These are phyloP conservation scores for Neodidymelliopsis sp. DNA, from an alignment of 2,329 filamentous ascomycete species.

Conservation along the genomic window DNA sequence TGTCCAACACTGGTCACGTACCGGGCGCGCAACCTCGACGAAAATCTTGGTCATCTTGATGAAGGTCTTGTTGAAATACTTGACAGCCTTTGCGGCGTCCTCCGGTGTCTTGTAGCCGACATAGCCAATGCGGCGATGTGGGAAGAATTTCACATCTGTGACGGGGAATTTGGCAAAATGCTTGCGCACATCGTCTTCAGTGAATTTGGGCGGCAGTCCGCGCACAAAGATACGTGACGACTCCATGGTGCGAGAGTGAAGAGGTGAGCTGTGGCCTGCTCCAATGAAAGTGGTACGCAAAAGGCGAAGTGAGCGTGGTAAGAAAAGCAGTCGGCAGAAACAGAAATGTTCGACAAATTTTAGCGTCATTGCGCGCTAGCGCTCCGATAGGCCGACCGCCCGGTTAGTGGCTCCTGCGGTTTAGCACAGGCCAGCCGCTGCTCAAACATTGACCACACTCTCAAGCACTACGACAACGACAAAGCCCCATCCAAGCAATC, in stretches of 20 bases:
- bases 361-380: constrained; percentile 19
- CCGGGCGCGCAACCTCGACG: constrained; percentile 86
- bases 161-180: constrained; percentile 85
- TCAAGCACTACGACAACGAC: constrained; percentile 25
- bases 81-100: constrained; percentile 82
- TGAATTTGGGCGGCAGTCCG: constrained; percentile 83
- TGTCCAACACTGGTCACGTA: constrained; percentile 52
- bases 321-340: constrained; percentile 14
- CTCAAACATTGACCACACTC: constrained; percentile 13
- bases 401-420: constrained; percentile 16
- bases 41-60: constrained; percentile 94
- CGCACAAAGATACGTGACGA: constrained; percentile 78
- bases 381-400: constrained; percentile 10
- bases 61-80: constrained; percentile 94
- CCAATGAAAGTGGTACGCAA: constrained; percentile 13
- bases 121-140: constrained; percentile 91
- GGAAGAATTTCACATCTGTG: constrained; percentile 92
- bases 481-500: constrained; percentile 14
- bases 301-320: constrained; percentile 12
- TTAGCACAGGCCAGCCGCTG: constrained; percentile 10
- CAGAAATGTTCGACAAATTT: constrained; percentile 19
- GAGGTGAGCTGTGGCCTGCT: constrained; percentile 27
- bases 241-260: constrained; percentile 59
- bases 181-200: constrained; percentile 83
- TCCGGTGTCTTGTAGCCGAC: constrained; percentile 87